Evolutionary conservation across 164 flowering plant species (phyloP), one percentile per base, ranked within the genome.

Genomic region (Brasenia schreberi): DNA sequence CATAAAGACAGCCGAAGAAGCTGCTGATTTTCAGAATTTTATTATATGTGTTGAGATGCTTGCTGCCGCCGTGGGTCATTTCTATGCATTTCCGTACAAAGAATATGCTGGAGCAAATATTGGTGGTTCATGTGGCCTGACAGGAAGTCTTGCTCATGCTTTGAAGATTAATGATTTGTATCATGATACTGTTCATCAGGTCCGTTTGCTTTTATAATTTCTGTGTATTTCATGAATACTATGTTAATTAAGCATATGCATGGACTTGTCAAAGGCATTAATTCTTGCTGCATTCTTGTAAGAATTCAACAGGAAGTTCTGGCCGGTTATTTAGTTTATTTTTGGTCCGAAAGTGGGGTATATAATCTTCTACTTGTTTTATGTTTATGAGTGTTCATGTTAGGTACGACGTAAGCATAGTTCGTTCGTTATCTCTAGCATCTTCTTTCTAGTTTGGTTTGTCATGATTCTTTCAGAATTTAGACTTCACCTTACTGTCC

Each of bases 101-200:
- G 98, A 91, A 73, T 94, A 91, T 77, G 96, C 98, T 42, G 95
- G 96, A 77, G 97, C 98, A 64, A 94, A 87, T 73, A 82, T 91
- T 68, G 95, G 93, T 45, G 76, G 68, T 0, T 73, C 85, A 58
- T 74, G 78, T 70, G 87, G 92, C 59, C 78, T 91, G 5, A 78
- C 87, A 0, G 83, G 80, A 73, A 91, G 90, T 78, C 85, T 94
- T 65, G 91, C 87, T 16, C 98, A 94, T 82, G 97, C 97, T 43
- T 65, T 94, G 44, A 91, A 83, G 71, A 76, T 94, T 66, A 91
- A 83, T 69, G 97, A 91, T 81, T 88, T 94, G 70, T 94, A 94
- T 77, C 95, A 91, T 78, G 98, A 94, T 71, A 91, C 97, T 7
- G 95, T 94, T 65, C 98, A 94, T 78, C 98, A 93, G 90, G 98